These are phyloP conservation scores for Colletotrichum lentis DNA, from an alignment of 2,329 filamentous ascomycete species.

Conservation along the genomic window DNA sequence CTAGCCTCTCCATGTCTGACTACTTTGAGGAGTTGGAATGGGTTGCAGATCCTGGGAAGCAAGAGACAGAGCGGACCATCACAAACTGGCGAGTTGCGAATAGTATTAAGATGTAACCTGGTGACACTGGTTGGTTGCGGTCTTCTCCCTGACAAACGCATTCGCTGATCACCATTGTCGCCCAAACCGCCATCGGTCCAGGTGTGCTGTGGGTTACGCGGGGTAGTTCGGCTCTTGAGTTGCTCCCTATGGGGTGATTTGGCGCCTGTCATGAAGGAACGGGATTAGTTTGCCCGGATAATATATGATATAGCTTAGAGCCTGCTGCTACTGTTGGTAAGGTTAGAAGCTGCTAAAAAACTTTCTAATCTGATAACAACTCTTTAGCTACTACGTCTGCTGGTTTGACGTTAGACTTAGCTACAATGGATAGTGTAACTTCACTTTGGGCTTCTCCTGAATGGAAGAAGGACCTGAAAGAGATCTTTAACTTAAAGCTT, in stretches of 20 bases:
- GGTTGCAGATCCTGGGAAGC: background rate
- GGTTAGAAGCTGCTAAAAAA: background rate
- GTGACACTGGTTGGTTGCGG: background rate
- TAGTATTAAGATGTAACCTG: background rate
- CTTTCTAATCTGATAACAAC: background rate
- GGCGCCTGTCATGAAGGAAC: background rate
- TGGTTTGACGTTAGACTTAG: background rate
- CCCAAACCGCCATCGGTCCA: slow-evolving; percentile 5
- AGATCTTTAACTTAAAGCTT: slow-evolving; percentile 50
- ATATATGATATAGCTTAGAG: slow-evolving; percentile 28
- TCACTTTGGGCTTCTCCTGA: slow-evolving; percentile 50
- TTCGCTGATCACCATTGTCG: slow-evolving; percentile 2
- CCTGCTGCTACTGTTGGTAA: background rate
- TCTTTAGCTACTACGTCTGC: background rate
- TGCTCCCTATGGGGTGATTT: slow-evolving; percentile 12
- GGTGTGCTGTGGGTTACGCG: slow-evolving; percentile 31
- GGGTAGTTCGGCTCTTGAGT: slow-evolving; percentile 31
- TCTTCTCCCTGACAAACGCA: slow-evolving; percentile 19
- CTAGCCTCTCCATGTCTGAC: background rate
- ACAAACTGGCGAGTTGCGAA: background rate
- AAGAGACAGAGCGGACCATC: background rate
- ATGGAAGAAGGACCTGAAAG: slow-evolving; percentile 47
- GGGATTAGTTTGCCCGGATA: slow-evolving; percentile 20
- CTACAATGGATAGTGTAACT: slow-evolving; percentile 49
- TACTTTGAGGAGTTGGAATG: background rate